Base-by-base conservation (phyloP, 371 early-diverging fungal genomes). In the Fennellomyces sp. region DNA sequence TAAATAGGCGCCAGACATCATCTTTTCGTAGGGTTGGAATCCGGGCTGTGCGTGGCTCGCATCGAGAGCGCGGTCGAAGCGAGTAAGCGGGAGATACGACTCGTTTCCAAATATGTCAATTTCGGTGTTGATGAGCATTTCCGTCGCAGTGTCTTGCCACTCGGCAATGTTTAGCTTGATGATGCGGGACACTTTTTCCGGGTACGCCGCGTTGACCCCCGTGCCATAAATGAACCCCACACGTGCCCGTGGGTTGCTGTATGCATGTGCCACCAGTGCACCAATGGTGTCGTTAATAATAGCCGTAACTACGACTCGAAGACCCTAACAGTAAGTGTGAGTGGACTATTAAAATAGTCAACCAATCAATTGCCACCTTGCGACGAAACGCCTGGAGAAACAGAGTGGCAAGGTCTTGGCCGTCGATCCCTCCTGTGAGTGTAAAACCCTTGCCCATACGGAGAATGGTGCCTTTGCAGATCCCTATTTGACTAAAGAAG, bases 231-330 rank as follows among this genome's bases (percentile, higher is more conserved):
- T 94, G 42, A 94, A 89, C 28, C 93, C 93, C 60, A 94, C 79
- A 67, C 85, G 82, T 51, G 93, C 90, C 36, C 84, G 83, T 7
- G 92, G 91, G 52, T 87, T 81, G 42, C 72, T 64, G 76, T 93
- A 95, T 5, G 92, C 92, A 52, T 94, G 89, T 29, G 94, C 88
- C 49, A 94, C 85, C 33, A 95, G 76, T 1, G 95, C 91, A 26
- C 94, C 94, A 38, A 94, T 94, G 0, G 95, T 94, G 73, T 97
- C 97, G 81, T 97, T 97, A 53, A 96, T 83, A 10, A 96, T 74
- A 17, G 94, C 94, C 31, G 85, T 79, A 35, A 94, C 88, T 25
- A 79, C 62, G 41, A 95, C 83, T 30, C 27, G 47, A 26, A 54
- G 26, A 42, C 88, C 83, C 33, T 86, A 60, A 25, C 73, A 77